These are phyloP conservation scores for Edaphochlamys debaryana DNA, from an alignment of 139 green algal species.

Conservation along the genomic window DNA sequence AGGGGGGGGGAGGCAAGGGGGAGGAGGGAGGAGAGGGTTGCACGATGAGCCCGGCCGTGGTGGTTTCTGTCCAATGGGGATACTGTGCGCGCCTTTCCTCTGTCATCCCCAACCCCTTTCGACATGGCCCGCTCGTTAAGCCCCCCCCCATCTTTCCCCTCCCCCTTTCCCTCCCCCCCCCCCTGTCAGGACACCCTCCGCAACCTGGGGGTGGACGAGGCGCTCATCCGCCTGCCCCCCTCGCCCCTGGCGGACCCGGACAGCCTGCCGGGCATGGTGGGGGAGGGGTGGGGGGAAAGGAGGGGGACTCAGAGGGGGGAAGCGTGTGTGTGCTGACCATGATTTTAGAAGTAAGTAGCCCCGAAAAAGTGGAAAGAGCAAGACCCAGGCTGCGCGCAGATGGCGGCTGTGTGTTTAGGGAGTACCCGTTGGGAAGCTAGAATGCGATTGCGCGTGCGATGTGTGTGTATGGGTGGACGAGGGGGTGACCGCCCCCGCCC, in stretches of 20 bases:
- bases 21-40: background rate
- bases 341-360: no score
- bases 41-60: background rate
- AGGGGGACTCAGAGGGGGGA: background rate
- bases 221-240: conserved; percentile 39
- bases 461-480: conserved; percentile 85
- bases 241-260: conserved; percentile 32
- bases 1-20: background rate
- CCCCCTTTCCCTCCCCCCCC: background rate
- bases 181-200: conserved; percentile 75
- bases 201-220: conserved; percentile 81
- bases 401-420: no score
- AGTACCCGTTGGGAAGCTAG: no score
- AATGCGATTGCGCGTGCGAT: no score
- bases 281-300: background rate
- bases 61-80: no score
- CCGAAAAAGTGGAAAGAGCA: no score
- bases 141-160: no score
- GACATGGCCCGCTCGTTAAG: no score
- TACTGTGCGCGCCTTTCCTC: no score
- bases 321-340: background rate
- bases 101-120: no score
- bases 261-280: conserved; percentile 56
- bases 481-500: conserved; percentile 26
- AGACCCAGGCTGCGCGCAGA: no score